phyloP scores from a whole-genome alignment of 371 early-diverging fungal species.

The Mortierella sp. region DNA sequence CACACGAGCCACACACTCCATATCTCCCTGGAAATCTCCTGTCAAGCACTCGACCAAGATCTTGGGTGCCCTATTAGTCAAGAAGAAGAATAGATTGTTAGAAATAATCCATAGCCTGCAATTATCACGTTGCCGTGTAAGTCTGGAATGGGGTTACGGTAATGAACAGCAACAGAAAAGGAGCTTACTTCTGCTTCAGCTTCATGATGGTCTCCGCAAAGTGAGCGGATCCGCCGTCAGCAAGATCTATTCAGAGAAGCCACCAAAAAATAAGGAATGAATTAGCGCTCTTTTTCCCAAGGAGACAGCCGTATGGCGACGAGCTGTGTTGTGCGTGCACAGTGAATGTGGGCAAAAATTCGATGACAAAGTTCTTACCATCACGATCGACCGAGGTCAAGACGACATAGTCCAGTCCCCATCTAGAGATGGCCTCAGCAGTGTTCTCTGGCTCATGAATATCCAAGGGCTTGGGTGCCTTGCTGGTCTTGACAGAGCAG shows the following conservation, averaged over 20 bases:
- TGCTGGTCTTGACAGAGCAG: constrained; percentile 98
- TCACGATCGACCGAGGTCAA: constrained; percentile 98
- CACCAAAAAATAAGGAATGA: background rate
- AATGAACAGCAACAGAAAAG: no score
- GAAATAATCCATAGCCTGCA: background rate
- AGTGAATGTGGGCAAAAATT: background rate
- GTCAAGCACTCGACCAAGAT: constrained; percentile 97
- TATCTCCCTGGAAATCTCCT: constrained; percentile 93
- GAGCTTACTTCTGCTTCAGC: constrained; percentile 85
- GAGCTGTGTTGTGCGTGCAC: background rate
- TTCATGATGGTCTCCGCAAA: constrained; percentile 93
- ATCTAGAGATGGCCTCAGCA: constrained; percentile 93
- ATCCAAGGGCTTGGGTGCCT: constrained; percentile 90
- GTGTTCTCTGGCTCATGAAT: constrained; percentile 95
- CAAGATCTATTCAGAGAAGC: constrained; percentile 71
- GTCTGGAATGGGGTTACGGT: background rate
- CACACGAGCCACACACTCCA: constrained; percentile 84
- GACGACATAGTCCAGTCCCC: constrained; percentile 98
- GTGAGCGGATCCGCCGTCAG: constrained; percentile 95
- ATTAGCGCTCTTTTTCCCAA: background rate
- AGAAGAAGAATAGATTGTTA: background rate
- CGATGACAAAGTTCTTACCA: constrained; percentile 58
- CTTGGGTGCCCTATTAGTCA: constrained; percentile 79
- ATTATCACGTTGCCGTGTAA: background rate
- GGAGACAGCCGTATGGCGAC: background rate